Conservation (phyloP, 164 flowering plant species). For the Liriodendron chinense region DNA sequence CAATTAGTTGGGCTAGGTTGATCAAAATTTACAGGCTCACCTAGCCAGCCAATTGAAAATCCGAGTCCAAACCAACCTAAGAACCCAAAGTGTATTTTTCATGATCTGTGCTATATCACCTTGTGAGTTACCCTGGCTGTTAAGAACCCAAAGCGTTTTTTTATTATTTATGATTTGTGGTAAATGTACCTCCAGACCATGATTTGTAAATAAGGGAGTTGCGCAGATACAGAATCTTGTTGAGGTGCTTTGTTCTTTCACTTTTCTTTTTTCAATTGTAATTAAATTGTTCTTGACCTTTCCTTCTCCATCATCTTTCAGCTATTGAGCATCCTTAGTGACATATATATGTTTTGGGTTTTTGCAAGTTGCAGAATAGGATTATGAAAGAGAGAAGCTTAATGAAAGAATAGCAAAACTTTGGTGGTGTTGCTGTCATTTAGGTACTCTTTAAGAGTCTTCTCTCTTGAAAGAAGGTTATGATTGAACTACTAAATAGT, state of each 20-base stretch:
- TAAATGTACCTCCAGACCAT: slow-evolving; percentile 11
- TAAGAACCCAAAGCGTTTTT: too few species aligned
- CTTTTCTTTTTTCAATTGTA: neutral
- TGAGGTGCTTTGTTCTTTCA: slow-evolving; percentile 40
- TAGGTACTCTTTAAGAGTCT: slow-evolving; percentile 45
- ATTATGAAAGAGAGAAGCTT: slow-evolving; percentile 89
- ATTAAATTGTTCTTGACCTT: neutral
- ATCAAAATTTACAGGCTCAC: too few species aligned
- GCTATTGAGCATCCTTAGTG: neutral
- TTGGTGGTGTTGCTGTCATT: slow-evolving; percentile 97
- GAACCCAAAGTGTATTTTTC: neutral
- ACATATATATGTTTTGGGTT: neutral
- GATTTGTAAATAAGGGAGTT: slow-evolving; percentile 81
- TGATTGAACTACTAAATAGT: neutral
- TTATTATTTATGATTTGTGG: too few species aligned
- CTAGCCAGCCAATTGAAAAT: too few species aligned
- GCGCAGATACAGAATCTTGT: slow-evolving; percentile 81
- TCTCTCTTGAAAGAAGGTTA: neutral
- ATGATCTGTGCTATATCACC: too few species aligned
- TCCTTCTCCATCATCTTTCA: neutral
- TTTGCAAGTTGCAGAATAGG: slow-evolving; percentile 79
- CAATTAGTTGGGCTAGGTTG: too few species aligned
- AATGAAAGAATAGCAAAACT: slow-evolving; percentile 95
- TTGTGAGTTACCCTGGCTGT: too few species aligned
- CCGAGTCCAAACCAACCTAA: too few species aligned